Base-by-base conservation (phyloP, 1,139 yeast genomes). In the Candida sp. region DNA sequence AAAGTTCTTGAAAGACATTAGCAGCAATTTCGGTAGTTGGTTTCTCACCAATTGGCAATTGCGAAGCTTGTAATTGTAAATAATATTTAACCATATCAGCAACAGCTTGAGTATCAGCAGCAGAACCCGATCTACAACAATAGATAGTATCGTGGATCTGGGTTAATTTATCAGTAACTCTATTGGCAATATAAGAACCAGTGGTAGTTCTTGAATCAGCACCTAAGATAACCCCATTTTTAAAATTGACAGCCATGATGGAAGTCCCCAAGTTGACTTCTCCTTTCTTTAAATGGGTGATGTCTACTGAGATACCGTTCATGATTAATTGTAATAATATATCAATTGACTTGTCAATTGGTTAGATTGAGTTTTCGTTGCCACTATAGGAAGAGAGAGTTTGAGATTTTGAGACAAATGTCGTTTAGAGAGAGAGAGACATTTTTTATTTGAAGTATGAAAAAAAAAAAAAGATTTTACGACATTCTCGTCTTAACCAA, bases 191-290 rank as follows among this genome's bases (percentile, higher is more conserved):
- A 64, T 90, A 91, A 2, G 98, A 77, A 29, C 99, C 99, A n/a
- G 97, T 90, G 15, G 98, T 89, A 4, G 98, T 93, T 63, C 98
- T 67, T 55, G 89, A 85, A 63, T 93, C 99, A n/a, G 99, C 99
- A 22, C 98, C 99, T 45, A 93, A 77, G 55, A 93, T 87, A 40
- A 93, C 96, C 40, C 99, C 99, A 58, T 86, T 97, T 54, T 84
- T 79, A 68, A 85, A 93, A 43, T 82, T 86, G 43, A 93, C 97
- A n/a, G 99, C 99, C 96, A 89, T 89, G 57, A 91, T 91, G 33
- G 97, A 90, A 37, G 98, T 91, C 51, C 98, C 98, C 58, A 90
- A 66, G 51, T 81, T 84, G 52, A 90, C 97, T 69, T 91, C 98
- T 44, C 98, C 97, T 64, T 89, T 90, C 70, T 91, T 91, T 56